These are phyloP conservation scores for Pleurotus platypus DNA, from an alignment of 768 basidiomycete genomes.

Conservation along the genomic window DNA sequence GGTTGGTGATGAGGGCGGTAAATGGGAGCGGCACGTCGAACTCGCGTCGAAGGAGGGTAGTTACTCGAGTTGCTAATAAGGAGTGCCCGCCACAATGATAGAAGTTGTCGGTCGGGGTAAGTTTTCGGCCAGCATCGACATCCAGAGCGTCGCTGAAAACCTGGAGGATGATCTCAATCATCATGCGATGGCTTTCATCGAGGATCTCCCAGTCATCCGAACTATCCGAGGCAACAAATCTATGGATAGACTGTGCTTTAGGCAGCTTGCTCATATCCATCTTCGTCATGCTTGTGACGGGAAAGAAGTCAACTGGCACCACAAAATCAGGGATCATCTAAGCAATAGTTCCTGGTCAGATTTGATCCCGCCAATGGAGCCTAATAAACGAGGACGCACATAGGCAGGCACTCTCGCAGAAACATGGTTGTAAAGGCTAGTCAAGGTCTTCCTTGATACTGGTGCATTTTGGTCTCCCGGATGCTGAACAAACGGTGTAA, in stretches of 20 bases:
- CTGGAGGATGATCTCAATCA: not conserved
- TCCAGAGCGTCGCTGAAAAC: conserved; percentile 2
- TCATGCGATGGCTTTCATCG: not conserved
- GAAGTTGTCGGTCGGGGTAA: conserved; percentile 5
- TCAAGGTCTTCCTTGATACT: not conserved
- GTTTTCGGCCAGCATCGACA: not conserved
- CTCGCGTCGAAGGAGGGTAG: conserved; percentile 5
- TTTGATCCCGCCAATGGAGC: not conserved
- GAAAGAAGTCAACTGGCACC: not conserved
- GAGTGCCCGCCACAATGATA: conserved; percentile 8
- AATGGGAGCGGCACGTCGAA: conserved; percentile 7
- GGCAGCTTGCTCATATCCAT: conserved; percentile 3
- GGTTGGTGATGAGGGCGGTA: conserved; percentile 7
- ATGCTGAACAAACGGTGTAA: no score
- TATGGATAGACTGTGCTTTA: not conserved
- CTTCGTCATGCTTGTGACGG: not conserved
- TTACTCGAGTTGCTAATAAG: conserved; percentile 4
- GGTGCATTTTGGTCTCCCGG: no score
- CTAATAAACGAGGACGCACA: not conserved
- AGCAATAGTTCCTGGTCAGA: not conserved
- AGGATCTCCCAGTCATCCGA: not conserved
- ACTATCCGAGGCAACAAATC: not conserved
- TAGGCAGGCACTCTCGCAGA: not conserved
- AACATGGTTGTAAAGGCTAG: not conserved
- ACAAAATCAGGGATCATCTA: not conserved